phyloP scores from a whole-genome alignment of 208 protist species.

The Leishmania lainsoni region DNA sequence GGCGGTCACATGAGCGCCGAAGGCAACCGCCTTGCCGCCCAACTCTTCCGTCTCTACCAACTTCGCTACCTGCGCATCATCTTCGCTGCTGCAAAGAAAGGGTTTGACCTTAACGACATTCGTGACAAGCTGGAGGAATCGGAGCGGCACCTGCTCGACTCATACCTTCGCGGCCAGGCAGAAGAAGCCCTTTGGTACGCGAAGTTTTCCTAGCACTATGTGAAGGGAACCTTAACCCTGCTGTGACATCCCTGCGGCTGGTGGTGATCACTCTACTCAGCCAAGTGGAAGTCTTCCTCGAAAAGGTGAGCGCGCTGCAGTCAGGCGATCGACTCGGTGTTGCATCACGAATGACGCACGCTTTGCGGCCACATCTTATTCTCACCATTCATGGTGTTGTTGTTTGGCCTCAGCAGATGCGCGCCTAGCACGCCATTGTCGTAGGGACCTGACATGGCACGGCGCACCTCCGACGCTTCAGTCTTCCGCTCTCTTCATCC shows the following conservation, averaged over 20 bases:
- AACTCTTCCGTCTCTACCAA: conserved; percentile 79
- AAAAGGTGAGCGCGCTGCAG: neutral
- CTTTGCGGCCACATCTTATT: neutral
- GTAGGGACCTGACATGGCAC: neutral
- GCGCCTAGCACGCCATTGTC: neutral
- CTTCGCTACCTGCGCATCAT: conserved; percentile 79
- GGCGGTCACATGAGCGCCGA: conserved; percentile 43
- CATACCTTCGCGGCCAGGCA: conserved; percentile 41
- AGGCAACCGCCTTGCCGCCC: conserved; percentile 66
- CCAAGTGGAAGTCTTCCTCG: neutral
- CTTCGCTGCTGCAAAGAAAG: conserved; percentile 62
- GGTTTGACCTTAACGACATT: conserved; percentile 74
- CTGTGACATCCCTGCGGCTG: neutral
- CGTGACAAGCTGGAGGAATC: conserved; percentile 70
- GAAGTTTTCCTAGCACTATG: conserved; percentile 16
- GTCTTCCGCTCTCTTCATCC: neutral
- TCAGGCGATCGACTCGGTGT: neutral
- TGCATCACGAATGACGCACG: neutral
- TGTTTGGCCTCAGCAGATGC: neutral
- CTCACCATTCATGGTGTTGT: neutral
- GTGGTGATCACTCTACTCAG: neutral
- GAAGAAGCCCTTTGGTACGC: conserved; percentile 57
- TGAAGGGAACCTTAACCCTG: neutral
- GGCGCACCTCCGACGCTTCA: neutral
- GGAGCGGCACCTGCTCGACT: conserved; percentile 63